Conservation (phyloP, 305 asterid species). For the Euphrasia arctica region DNA sequence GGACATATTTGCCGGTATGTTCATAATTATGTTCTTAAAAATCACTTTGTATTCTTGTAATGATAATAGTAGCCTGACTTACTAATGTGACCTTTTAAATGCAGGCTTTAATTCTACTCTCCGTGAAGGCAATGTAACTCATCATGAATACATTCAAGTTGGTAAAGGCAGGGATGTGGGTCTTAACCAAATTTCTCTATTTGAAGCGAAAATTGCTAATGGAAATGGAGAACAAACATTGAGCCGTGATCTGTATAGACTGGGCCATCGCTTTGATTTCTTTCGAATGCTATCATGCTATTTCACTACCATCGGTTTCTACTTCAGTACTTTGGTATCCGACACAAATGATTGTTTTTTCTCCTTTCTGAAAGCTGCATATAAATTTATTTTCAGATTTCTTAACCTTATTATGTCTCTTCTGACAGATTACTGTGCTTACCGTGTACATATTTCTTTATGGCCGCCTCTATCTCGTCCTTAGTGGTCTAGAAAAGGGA, state of each 20-base stretch:
- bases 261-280: constrained; percentile 97
- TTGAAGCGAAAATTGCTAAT: constrained; percentile 94
- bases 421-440: not conserved
- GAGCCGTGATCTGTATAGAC: constrained; percentile 89
- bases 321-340: constrained; percentile 84
- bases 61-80: constrained; percentile 16
- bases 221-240: constrained; percentile 97
- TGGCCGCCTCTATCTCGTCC: constrained; percentile 1
- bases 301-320: constrained; percentile 93
- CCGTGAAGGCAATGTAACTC: constrained; percentile 96
- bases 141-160: constrained; percentile 96
- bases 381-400: not conserved
- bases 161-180: constrained; percentile 99
- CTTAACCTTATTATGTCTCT: not conserved
- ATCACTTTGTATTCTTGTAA: not conserved
- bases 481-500: constrained; percentile 64
- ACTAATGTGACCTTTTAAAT: constrained; percentile 19
- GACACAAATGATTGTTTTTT: not conserved
- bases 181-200: constrained; percentile 89
- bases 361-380: not conserved
- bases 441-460: not conserved
- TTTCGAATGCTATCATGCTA: constrained; percentile 90
- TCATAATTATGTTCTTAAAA: constrained; percentile 10
- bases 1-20: constrained; percentile 93
- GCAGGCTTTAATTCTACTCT: constrained; percentile 96